phyloP scores from a whole-genome alignment of 345 rosid genomes.

The Combretum micranthum region DNA sequence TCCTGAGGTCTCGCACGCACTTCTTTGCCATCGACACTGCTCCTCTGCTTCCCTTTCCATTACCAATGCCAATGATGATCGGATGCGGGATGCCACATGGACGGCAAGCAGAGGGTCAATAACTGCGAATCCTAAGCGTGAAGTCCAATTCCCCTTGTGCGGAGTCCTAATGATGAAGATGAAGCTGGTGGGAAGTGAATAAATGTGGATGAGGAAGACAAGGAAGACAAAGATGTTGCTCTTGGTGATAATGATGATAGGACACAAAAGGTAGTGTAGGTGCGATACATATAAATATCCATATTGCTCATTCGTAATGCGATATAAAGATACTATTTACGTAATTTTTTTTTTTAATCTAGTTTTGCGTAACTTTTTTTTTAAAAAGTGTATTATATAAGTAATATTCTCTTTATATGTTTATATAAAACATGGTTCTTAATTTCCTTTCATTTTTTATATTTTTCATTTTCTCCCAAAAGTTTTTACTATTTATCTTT shows the following conservation, averaged over 20 bases:
- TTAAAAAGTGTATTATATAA: too few species aligned
- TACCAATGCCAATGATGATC: conserved; percentile 18
- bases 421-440: too few species aligned
- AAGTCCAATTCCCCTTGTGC: conserved; percentile 12
- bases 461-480: too few species aligned
- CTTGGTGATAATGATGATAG: conserved; percentile 44
- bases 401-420: too few species aligned
- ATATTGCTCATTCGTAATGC: too few species aligned
- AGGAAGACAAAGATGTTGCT: conserved; percentile 19
- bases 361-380: too few species aligned
- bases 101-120: conserved; percentile 41
- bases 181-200: conserved; percentile 33
- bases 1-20: conserved; percentile 77
- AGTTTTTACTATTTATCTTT: too few species aligned
- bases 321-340: too few species aligned
- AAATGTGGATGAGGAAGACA: conserved; percentile 21
- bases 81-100: conserved; percentile 42
- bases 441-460: too few species aligned
- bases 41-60: conserved; percentile 34
- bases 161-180: conserved; percentile 20
- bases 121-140: conserved; percentile 55
- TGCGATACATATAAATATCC: too few species aligned
- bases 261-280: conserved; percentile 58
- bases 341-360: too few species aligned
- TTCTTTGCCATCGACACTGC: conserved; percentile 79